Conservation (phyloP, 768 basidiomycete species). For the Termitomyces sp. region DNA sequence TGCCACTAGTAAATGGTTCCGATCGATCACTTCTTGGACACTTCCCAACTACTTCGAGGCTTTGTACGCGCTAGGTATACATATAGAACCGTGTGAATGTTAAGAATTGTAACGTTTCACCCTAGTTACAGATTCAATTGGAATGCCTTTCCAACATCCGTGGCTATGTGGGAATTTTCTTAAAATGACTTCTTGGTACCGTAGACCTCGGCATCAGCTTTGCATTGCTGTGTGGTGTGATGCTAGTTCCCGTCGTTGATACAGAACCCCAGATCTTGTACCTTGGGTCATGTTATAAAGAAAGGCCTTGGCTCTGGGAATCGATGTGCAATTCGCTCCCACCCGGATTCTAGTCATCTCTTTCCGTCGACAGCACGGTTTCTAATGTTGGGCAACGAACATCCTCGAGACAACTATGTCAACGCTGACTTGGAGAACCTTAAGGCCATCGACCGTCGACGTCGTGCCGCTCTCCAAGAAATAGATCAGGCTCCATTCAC, state of each 20-base stretch:
- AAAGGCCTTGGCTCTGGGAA: too few relatives aligned
- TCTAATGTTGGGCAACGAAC: constrained; percentile 28
- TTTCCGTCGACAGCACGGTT: neutral
- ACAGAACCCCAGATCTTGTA: neutral
- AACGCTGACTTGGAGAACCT: constrained; percentile 17
- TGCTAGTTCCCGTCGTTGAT: neutral
- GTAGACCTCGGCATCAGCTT: neutral
- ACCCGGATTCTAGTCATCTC: neutral
- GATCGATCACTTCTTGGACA: too few relatives aligned
- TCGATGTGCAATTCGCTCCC: neutral
- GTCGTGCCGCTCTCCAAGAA: constrained; percentile 77
- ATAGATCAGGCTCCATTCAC: constrained; percentile 85
- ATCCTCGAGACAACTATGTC: constrained; percentile 27
- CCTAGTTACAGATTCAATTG: too few relatives aligned
- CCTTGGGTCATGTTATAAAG: too few relatives aligned
- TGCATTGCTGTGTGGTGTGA: too few relatives aligned
- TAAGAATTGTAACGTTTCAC: too few relatives aligned
- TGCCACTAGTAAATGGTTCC: too few relatives aligned
- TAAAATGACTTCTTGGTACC: neutral
- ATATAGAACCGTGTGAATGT: too few relatives aligned
- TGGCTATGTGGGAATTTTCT: too few relatives aligned
- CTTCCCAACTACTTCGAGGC: too few relatives aligned
- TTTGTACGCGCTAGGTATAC: too few relatives aligned
- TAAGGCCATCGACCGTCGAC: constrained; percentile 56
- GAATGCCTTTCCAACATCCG: too few relatives aligned